These are phyloP conservation scores for Leccinum fallax DNA, from an alignment of 1,284 basidiomycete species.

Conservation along the genomic window DNA sequence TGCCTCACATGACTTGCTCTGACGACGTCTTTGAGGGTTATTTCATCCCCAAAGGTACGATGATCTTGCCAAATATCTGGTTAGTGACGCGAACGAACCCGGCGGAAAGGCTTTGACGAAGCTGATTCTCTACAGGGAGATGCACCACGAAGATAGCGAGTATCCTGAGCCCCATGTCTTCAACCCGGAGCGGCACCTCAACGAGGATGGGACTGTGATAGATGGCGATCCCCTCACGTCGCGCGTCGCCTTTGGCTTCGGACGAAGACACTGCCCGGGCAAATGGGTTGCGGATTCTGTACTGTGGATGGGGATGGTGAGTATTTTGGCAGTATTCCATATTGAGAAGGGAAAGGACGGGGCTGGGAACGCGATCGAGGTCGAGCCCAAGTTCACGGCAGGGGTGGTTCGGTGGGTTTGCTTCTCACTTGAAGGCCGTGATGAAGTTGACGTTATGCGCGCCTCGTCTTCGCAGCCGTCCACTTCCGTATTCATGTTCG, in stretches of 20 bases:
- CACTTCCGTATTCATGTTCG: conserved; percentile 35
- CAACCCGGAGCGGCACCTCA: conserved; percentile 31
- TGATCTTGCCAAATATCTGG: conserved; percentile 35
- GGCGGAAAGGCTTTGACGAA: not conserved
- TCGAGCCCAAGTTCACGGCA: conserved; percentile 36
- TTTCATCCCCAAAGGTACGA: conserved; percentile 36
- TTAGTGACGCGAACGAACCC: conserved; percentile 15
- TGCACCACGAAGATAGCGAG: conserved; percentile 35
- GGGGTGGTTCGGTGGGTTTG: conserved; percentile 34
- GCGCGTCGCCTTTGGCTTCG: conserved; percentile 36
- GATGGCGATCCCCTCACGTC: conserved; percentile 31
- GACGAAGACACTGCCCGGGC: conserved; percentile 38
- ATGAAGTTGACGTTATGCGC: conserved; percentile 19
- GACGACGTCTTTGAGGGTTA: conserved; percentile 37
- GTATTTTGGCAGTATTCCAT: conserved; percentile 34
- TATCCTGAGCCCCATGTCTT: conserved; percentile 30
- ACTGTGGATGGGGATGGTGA: conserved; percentile 37
- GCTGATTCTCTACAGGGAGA: conserved; percentile 21
- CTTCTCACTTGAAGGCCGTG: conserved; percentile 10
- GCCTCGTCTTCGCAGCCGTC: conserved; percentile 27
- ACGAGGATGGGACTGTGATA: conserved; percentile 25
- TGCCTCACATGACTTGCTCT: conserved; percentile 31
- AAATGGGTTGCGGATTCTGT: conserved; percentile 37
- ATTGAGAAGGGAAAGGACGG: conserved; percentile 30
- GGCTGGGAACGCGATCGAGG: conserved; percentile 26